Evolutionary conservation across 768 basidiomycete species (phyloP), one percentile per base, ranked within the genome.

Genomic region (Hygrophoropsis aurantiaca): DNA sequence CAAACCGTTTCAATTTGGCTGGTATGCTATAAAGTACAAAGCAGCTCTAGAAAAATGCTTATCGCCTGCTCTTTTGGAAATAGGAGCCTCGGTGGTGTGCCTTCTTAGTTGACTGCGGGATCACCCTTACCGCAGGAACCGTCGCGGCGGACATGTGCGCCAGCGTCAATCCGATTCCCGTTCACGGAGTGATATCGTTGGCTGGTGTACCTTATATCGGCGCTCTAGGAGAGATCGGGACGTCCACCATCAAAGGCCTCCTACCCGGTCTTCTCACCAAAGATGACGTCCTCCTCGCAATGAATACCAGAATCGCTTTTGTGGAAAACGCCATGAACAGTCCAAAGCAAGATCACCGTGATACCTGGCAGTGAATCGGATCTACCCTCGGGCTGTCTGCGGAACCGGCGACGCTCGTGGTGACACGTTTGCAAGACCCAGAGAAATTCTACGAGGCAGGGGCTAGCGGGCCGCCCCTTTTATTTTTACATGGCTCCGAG

Each of bases 1-100:
- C 13, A 59, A 53, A 34, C 63, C 70, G 20, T 60, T 64, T 48
- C 56, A 67, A 25, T 51, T 60, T n/a, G 72, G 64, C 46, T 73
- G 70, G 68, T n/a, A n/a, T n/a, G n/a, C n/a, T 65, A 47, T 36
- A 58, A 51, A 21, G 6, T 16, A 7, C 27, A 7, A 30, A 6
- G 27, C 27, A 6, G 7, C 27, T 30, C 27, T 30, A 6, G 13
- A 9, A n/a, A 8, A 7, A 38, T 16, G 7, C n/a, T 8, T 38
- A 41, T 71, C 65, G 69, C 65, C 42, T 45, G 62, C 55, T 30
- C 24, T 38, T 18, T 41, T 26, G 11, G 20, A 18, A 37, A 33
- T 48, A 68, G 63, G 66, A 66, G 62, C 41, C 49, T 61, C 47
- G 66, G 60, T 40, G 60, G 65, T 62, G 33, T 39, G 62, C 26